Base-by-base conservation (phyloP, 805 yeast genomes). In the Candida argentea region DNA sequence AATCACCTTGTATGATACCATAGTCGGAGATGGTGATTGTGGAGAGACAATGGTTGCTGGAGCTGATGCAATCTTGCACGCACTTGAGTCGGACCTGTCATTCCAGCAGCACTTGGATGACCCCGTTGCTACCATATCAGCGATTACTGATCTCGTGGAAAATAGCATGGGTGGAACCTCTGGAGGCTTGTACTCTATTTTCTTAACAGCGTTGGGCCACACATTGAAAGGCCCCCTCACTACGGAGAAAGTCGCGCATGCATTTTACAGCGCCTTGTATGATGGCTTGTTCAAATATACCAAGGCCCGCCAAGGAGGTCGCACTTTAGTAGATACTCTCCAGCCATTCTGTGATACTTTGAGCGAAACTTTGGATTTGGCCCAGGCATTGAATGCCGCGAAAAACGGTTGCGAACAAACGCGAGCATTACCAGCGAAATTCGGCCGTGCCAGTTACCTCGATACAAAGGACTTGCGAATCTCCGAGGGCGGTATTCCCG, bases 151-250 rank as follows among this genome's bases (percentile, higher is more conserved):
- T 31, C 52, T 80, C 13, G 85, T 87, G 20, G 96, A 87, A 49
- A 73, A 74, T 31, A 74, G 73, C n/a, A 89, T 89, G 96, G 97
- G 96, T 29, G 97, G 97, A 28, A 89, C 97, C 0, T 82, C 94
- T 1, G 97, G 97, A 29, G 96, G 95, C 1, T 55, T 87, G 21
- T 87, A 87, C 52, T 81, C 94, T 3, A 89, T 87, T 31, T 83
- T 65, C 55, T 61, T 89, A 36, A 73, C 93, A 20, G 84, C 94
- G 1, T 65, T 87, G 35, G 79, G 83, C 1, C 59, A 65, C 33
- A 43, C 63, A 26, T 45, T 71, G 27, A 59, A 61, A 35, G 61
- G 67, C 20, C 53, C 75, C 16, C 29, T 50, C 16, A 40, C 37
- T 17, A 37, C 49, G 13, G 24, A 47, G 6, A 37, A 50, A 6